Base-by-base conservation (phyloP, 1,139 yeast genomes). In the Suhomyces choctaworum region DNA sequence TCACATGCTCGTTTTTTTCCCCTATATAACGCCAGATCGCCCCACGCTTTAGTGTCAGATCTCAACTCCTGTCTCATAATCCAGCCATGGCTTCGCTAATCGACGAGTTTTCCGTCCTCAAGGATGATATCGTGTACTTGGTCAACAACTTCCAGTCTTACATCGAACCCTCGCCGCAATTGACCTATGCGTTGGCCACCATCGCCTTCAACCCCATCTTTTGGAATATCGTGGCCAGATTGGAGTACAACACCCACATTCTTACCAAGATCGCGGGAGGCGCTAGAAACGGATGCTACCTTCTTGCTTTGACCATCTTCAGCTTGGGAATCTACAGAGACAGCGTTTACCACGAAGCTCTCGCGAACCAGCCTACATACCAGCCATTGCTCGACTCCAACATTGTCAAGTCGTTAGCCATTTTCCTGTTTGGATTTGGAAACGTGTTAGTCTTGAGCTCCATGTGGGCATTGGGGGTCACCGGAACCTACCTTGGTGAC, bases 401-500 rank as follows among this genome's bases (percentile, higher is more conserved):
- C 47, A 10, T 66, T 52, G 41, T 69, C 27, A 56, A 56, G 37
- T 56, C 60, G 2, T 47, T 65, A 40, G 73, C 76, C 2, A 46
- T 67, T 34, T 43, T 42, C 6, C 34, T 56, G 7, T 84, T 89
- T 50, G 77, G 60, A 1, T 58, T 70, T 35, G 98, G 98, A 20
- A 89, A 89, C 47, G 62, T 87, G 7, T 75, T 92, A 37, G 97
- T 90, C 1, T 47, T 85, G 27, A 64, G 81, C 17, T 87, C 96
- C 24, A 92, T 92, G 97, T 92, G 80, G 68, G 83, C 85, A n/a
- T 72, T 92, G 47, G 98, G 98, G 15, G 78, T 92, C 44, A 90
- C 97, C 8, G 98, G 98, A 11, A 92, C 98, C 13, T 92, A 92
- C 56, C 69, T 92, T 44, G 98, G 98, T 24, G 98, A 92, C 62